Evolutionary conservation across 176 grass and related monocot species (phyloP).

Genomic region (Phoenix roebelenii): DNA sequence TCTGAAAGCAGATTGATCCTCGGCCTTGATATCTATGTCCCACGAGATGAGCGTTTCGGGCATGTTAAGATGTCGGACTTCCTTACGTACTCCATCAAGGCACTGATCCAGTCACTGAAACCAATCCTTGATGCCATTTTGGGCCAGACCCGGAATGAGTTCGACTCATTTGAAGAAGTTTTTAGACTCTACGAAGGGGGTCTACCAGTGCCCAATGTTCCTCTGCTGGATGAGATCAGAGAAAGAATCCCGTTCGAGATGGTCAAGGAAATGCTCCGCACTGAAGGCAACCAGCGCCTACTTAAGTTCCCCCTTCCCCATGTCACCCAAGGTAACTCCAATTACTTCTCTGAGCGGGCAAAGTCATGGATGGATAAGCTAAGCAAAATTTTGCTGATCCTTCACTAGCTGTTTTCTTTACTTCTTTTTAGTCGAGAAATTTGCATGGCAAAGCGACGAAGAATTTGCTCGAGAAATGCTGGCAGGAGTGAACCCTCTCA

Average conservation of each 20-base stretch:
- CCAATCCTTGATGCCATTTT: slow-evolving; percentile 40
- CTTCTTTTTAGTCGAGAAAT: slow-evolving; percentile 27
- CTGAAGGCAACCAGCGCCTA: slow-evolving; percentile 24
- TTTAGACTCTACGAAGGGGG: slow-evolving; percentile 44
- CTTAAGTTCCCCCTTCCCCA: slow-evolving; percentile 51
- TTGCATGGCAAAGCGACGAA: slow-evolving; percentile 74
- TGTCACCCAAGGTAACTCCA: slow-evolving; percentile 31
- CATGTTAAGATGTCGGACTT: slow-evolving; percentile 66
- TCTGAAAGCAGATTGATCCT: slow-evolving; percentile 41
- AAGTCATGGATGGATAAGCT: too few relatives aligned
- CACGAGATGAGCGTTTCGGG: slow-evolving; percentile 60
- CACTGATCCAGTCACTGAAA: slow-evolving; percentile 26
- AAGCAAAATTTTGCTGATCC: too few relatives aligned
- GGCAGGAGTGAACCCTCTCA: slow-evolving; percentile 76
- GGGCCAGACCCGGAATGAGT: slow-evolving; percentile 28
- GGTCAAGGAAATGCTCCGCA: slow-evolving; percentile 46
- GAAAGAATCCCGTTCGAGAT: slow-evolving; percentile 39
- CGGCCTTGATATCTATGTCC: slow-evolving; percentile 45
- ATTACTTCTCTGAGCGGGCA: neutral
- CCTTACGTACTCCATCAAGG: slow-evolving; percentile 38
- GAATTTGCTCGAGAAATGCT: slow-evolving; percentile 84
- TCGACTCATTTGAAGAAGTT: slow-evolving; percentile 55
- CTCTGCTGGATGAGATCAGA: slow-evolving; percentile 33
- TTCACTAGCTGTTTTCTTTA: too few relatives aligned
- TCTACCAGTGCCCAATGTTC: slow-evolving; percentile 34